Evolutionary conservation across 2,329 filamentous ascomycete species (phyloP).

Genomic region (Epichloe glyceriae): DNA sequence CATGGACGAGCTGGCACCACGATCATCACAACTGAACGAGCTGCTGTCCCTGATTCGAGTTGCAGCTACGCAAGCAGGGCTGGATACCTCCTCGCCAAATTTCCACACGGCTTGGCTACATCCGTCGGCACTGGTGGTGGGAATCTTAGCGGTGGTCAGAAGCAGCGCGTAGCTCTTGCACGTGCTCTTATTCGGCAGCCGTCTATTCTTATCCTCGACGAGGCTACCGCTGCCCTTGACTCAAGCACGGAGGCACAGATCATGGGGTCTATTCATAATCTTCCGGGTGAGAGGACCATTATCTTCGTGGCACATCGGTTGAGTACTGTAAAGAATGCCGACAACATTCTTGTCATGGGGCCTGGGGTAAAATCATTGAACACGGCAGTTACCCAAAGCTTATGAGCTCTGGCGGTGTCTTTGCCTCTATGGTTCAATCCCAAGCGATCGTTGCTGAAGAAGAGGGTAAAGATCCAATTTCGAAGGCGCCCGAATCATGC

Average conservation of each 20-base stretch:
- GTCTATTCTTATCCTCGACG: slow-evolving; percentile 43
- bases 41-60: neutral
- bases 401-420: neutral
- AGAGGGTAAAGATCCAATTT: neutral
- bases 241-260: slow-evolving; percentile 3
- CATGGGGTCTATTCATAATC: neutral
- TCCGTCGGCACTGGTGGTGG: slow-evolving; percentile 45
- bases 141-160: slow-evolving; percentile 50
- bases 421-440: neutral
- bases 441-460: neutral
- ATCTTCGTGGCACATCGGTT: slow-evolving; percentile 4
- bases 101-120: slow-evolving; percentile 4
- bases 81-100: neutral
- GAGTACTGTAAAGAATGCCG: slow-evolving; percentile 5
- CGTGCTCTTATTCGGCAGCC: slow-evolving; percentile 24
- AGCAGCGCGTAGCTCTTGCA: slow-evolving; percentile 47
- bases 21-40: neutral
- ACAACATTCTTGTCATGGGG: slow-evolving; percentile 21
- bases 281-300: neutral
- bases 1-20: neutral
- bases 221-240: slow-evolving; percentile 22
- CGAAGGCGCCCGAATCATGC: neutral
- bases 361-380: slow-evolving; percentile 28
- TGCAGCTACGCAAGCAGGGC: neutral
- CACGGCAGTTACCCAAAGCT: neutral